These are phyloP conservation scores for Fraxinus anomala DNA, from an alignment of 257 asterid species.

Conservation along the genomic window DNA sequence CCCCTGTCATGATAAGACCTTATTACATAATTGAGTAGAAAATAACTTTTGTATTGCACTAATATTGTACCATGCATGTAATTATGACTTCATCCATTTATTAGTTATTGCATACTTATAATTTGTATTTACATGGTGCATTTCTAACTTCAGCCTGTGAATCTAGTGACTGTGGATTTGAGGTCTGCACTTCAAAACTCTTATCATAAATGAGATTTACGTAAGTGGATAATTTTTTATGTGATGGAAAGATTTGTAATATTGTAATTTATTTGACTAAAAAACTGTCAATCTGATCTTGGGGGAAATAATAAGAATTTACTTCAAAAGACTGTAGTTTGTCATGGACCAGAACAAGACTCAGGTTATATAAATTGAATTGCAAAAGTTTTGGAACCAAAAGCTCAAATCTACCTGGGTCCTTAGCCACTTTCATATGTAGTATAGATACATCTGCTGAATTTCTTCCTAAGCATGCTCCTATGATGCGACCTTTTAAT, in stretches of 20 bases:
- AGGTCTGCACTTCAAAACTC: neutral
- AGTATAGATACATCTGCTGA: neutral
- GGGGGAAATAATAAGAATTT: neutral
- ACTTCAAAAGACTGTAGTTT: neutral
- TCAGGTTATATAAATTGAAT: neutral
- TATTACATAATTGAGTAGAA: neutral
- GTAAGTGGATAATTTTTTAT: no score
- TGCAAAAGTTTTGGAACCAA: neutral
- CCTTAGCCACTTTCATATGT: neutral
- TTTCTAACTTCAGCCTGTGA: neutral
- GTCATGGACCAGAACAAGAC: neutral
- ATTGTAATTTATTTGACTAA: no score
- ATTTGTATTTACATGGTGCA: neutral
- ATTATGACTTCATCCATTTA: neutral
- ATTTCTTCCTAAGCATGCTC: conserved; percentile 2
- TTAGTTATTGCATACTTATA: no score
- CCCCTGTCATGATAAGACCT: neutral
- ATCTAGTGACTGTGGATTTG: neutral
- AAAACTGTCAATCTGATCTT: neutral
- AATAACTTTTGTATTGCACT: neutral
- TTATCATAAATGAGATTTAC: neutral
- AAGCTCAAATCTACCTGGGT: neutral
- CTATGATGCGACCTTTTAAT: neutral
- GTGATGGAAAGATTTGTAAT: neutral
- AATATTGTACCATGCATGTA: neutral